Conservation (phyloP, 148 eudicot genomes). For the Vaccinium corymbosum region DNA sequence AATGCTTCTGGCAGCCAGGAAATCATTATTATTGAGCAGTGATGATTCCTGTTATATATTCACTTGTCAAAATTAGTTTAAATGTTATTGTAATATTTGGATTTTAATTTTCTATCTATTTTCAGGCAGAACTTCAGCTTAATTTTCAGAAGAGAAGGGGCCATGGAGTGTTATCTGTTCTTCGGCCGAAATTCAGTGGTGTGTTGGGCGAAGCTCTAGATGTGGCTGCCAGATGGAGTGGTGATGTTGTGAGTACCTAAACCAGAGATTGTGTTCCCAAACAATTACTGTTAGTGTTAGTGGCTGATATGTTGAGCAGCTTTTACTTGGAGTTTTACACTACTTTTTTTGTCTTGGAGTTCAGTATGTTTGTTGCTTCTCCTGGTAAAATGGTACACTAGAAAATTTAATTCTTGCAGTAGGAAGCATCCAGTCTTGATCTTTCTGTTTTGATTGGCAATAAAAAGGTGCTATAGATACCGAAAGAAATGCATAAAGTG, state of each 20-base stretch:
- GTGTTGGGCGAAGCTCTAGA: conserved; percentile 95
- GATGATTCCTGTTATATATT: not conserved
- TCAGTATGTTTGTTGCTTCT: not conserved
- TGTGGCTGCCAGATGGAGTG: conserved; percentile 98
- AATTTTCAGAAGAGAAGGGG: conserved; percentile 96
- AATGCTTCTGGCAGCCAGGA: not conserved
- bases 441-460: not conserved
- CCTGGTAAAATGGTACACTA: not conserved
- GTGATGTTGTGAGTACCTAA: conserved; percentile 80
- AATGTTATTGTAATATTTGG: not conserved
- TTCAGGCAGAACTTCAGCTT: conserved; percentile 90
- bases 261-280: conserved; percentile 2
- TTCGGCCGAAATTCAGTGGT: conserved; percentile 92
- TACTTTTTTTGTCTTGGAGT: not conserved
- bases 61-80: not conserved
- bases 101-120: conserved; percentile 11
- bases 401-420: not conserved
- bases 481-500: not conserved
- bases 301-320: not conserved
- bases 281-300: too few relatives aligned
- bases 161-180: conserved; percentile 79
- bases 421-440: not conserved
- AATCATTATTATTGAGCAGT: not conserved
- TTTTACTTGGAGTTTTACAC: not conserved
- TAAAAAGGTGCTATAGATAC: not conserved